Evolutionary conservation across 2,329 filamentous ascomycete species (phyloP), one percentile per base, ranked within the genome.

Genomic region (Mycosphaerella arachidis): DNA sequence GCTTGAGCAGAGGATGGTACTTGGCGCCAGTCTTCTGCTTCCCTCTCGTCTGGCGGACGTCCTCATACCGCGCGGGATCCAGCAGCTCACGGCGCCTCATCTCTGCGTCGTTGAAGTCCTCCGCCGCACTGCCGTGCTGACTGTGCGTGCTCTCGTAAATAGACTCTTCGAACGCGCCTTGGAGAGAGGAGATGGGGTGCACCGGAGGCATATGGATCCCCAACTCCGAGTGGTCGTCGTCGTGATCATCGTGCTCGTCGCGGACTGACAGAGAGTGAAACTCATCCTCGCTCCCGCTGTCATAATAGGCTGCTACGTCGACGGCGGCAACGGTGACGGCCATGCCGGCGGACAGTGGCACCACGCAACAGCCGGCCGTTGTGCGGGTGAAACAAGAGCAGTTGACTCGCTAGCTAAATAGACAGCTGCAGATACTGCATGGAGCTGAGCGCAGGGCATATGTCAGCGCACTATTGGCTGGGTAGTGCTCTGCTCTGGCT

Each of bases 1-100:
- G 84, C 77, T 97, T 97, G 80, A 88, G 88, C 61, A 97, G 79
- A 64, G 95, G 91, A 72, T 97, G 94, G 71, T 91, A 88, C 69
- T 85, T 84, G 72, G 94, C 90, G 48, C 86, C 86, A 0, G 86
- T 82, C 56, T 87, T 85, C 72, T 89, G 87, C 59, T 88, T 86
- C 91, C 92, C 96, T 71, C 84, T 77, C 53, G 86, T 84, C 55
- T 86, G 87, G n/a, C 55, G 54, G 12, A 91, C 84, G 13, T 86
- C 84, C 59, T 90, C 88, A 61, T 87, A 86, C 60, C 86, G 82
- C 37, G 82, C 80, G 63, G 86, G 84, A 61, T 89, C 86, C 48
- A 95, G 79, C 30, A 94, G 80, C 70, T 80, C 79, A 66, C 85
- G 86, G 63, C 86, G 85, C 66, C 89, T 84, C 55, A 77, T 80